phyloP scores from a whole-genome alignment of 495 filamentous ascomycete genomes.

The Hypoxylon fuscum region DNA sequence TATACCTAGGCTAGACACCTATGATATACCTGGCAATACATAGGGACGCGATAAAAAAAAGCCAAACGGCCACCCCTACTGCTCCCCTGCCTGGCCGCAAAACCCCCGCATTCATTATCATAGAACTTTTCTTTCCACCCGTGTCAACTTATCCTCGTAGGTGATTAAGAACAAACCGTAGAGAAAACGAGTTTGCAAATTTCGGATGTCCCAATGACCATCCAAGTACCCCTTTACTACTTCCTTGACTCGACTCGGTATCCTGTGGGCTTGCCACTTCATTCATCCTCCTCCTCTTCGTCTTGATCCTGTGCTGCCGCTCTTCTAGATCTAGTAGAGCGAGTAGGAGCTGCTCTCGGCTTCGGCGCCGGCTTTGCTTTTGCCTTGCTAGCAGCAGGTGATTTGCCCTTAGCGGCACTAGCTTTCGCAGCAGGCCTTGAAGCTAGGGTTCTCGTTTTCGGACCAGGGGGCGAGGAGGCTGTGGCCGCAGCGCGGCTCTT shows the following conservation, averaged over 20 bases:
- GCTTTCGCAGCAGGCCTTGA: conserved; percentile 41
- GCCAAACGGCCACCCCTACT: too few relatives aligned
- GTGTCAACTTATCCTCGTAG: too few relatives aligned
- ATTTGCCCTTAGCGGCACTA: conserved; percentile 30
- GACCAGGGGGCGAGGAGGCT: conserved; percentile 17
- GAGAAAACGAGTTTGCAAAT: not conserved
- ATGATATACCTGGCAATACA: too few relatives aligned
- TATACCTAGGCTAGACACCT: too few relatives aligned
- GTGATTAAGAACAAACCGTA: not conserved
- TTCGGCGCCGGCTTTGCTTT: conserved; percentile 40
- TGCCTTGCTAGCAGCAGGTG: conserved; percentile 30
- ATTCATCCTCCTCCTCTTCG: conserved; percentile 34
- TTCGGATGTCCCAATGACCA: not conserved
- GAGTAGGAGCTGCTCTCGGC: conserved; percentile 30
- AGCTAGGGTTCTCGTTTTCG: conserved; percentile 26
- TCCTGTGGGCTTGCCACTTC: not conserved
- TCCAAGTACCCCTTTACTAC: not conserved
- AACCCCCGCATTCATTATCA: conserved; percentile 18
- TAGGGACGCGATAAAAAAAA: too few relatives aligned
- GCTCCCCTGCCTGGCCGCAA: too few relatives aligned
- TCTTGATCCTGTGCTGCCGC: conserved; percentile 34
- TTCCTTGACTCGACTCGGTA: not conserved
- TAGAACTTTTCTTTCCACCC: conserved; percentile 5
- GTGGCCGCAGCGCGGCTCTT: conserved; percentile 24
- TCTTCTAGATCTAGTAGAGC: conserved; percentile 42